Percentiles rank a stretch among this genome's conserved stretches.
Evolutionary conservation across 2,329 filamentous ascomycete genomes (phyloP).

Genomic region (Capronia americana): DNA sequence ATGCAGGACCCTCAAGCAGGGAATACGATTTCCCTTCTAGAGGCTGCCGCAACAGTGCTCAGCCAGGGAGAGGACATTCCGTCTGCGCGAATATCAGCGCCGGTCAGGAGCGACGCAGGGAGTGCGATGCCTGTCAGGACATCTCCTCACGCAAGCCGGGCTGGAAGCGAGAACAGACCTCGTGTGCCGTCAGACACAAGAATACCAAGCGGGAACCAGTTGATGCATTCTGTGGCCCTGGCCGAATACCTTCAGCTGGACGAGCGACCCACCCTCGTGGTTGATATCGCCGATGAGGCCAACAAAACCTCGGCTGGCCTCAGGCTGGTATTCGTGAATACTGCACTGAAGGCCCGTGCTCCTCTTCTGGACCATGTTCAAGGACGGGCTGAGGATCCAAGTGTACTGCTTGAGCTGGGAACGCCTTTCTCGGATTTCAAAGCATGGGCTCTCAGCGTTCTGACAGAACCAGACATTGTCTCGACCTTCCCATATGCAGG

Average conservation of each 20-base stretch:
- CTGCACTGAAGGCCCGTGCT: conserved; percentile 65
- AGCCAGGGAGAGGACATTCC: conserved; percentile 21
- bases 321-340: conserved; percentile 71
- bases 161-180: conserved; percentile 32
- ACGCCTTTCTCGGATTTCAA: conserved; percentile 67
- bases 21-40: conserved; percentile 24
- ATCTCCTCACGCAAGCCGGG: conserved; percentile 15
- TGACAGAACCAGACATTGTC: conserved; percentile 59
- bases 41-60: conserved; percentile 21
- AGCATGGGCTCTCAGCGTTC: conserved; percentile 68
- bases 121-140: conserved; percentile 29
- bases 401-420: conserved; percentile 50
- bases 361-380: conserved; percentile 64
- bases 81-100: conserved; percentile 7
- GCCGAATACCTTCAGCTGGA: conserved; percentile 78
- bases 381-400: conserved; percentile 54
- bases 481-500: conserved; percentile 68
- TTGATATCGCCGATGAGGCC: conserved; percentile 68
- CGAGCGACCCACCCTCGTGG: conserved; percentile 75
- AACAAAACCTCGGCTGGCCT: conserved; percentile 63
- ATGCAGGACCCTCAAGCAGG: neutral
- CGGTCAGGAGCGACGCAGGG: conserved; percentile 5
- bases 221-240: conserved; percentile 70
- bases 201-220: conserved; percentile 58
- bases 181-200: conserved; percentile 60